These are phyloP conservation scores for Leccinum fibrillosum DNA, from an alignment of 768 basidiomycete genomes.

Conservation along the genomic window DNA sequence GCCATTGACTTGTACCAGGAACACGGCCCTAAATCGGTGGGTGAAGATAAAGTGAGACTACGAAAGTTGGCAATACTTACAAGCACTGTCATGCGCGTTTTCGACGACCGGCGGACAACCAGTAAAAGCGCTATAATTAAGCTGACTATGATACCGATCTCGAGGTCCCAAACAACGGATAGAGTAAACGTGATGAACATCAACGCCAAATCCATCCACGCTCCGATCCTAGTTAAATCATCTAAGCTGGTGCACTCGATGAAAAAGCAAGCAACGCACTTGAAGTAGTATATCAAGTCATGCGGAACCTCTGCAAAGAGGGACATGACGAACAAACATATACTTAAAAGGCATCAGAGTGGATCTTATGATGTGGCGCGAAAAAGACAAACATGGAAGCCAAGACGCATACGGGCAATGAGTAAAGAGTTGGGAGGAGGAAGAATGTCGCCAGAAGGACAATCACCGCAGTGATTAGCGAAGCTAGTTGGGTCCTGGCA, in stretches of 20 bases:
- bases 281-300: slow-evolving; percentile 82
- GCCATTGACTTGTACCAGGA: slow-evolving; percentile 88
- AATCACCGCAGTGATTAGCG: slow-evolving; percentile 68
- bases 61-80: slow-evolving; percentile 33
- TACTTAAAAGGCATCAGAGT: slow-evolving; percentile 42
- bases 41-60: background rate
- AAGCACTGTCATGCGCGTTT: slow-evolving; percentile 86
- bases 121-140: slow-evolving; percentile 84
- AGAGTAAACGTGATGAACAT: slow-evolving; percentile 87
- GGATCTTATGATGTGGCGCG: background rate
- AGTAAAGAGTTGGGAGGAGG: slow-evolving; percentile 82
- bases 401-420: slow-evolving; percentile 85
- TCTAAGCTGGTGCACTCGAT: background rate
- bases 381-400: slow-evolving; percentile 69
- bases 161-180: slow-evolving; percentile 87
- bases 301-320: slow-evolving; percentile 85
- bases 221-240: slow-evolving; percentile 53
- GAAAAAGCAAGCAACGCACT: slow-evolving; percentile 39
- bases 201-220: slow-evolving; percentile 87
- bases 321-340: slow-evolving; percentile 80
- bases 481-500: slow-evolving; percentile 85
- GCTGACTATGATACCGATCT: slow-evolving; percentile 89
- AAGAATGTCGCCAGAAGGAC: slow-evolving; percentile 87
- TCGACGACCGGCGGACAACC: slow-evolving; percentile 87
- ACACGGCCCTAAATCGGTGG: slow-evolving; percentile 61